These are phyloP conservation scores for Hypoxylon rickii DNA, from an alignment of 495 filamentous ascomycete species.

Conservation along the genomic window DNA sequence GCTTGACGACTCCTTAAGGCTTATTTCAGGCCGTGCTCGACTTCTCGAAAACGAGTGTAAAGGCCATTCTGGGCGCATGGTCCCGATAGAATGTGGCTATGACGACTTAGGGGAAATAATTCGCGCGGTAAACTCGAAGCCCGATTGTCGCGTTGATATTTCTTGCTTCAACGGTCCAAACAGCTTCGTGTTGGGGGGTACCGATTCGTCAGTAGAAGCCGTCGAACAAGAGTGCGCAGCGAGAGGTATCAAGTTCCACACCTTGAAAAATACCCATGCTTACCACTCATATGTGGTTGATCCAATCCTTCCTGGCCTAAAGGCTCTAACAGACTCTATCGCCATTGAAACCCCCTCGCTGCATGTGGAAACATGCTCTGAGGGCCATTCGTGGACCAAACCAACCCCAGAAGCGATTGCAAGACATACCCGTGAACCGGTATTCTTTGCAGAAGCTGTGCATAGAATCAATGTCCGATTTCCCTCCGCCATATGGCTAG, in stretches of 20 bases:
- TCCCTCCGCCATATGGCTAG: conserved; percentile 33
- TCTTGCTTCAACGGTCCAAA: neutral
- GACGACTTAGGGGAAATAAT: neutral
- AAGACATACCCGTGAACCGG: conserved; percentile 44
- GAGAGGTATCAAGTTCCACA: neutral
- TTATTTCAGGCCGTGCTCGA: neutral
- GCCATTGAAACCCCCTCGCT: neutral
- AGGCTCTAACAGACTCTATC: neutral
- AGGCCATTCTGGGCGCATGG: neutral
- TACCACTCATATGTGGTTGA: neutral
- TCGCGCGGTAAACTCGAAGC: neutral
- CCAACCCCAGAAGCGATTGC: neutral
- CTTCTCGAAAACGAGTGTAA: neutral
- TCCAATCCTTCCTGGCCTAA: neutral
- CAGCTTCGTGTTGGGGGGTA: neutral
- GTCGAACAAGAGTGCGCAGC: neutral
- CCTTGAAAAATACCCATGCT: neutral
- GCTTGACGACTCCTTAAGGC: conserved; percentile 40
- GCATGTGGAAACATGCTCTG: neutral
- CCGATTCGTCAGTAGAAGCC: neutral
- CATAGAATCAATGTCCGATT: conserved; percentile 34
- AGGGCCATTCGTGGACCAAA: neutral
- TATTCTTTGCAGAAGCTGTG: conserved; percentile 50
- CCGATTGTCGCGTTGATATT: no score
- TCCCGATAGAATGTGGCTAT: neutral